A percentile compares a stretch with the other conserved stretches of the same genome.
Conservation (phyloP, 257 asterid genomes). For the Ilex asprella region DNA sequence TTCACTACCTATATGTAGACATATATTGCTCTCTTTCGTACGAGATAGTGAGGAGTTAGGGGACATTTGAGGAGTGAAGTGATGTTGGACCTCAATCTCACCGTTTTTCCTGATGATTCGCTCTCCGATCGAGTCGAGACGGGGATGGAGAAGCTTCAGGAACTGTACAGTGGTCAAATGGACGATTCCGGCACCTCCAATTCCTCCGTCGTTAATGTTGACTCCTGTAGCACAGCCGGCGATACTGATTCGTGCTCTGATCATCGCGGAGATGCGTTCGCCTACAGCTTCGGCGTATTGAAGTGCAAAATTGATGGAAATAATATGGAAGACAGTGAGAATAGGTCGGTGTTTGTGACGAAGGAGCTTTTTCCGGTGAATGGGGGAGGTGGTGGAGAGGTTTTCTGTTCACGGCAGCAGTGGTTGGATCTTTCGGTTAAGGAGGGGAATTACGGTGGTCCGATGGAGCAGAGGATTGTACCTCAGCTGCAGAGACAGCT, state of each 20-base stretch:
- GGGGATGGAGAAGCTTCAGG: constrained; percentile 30
- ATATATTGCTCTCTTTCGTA: not conserved
- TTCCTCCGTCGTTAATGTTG: constrained; percentile 65
- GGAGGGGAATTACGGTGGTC: constrained; percentile 23
- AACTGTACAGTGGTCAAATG: constrained; percentile 37
- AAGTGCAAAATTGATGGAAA: constrained; percentile 26
- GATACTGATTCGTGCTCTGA: constrained; percentile 62
- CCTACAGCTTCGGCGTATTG: constrained; percentile 43
- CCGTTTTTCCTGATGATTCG: constrained; percentile 30
- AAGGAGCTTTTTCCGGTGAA: constrained; percentile 58
- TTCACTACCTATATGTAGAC: too few species aligned
- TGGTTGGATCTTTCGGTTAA: constrained; percentile 39
- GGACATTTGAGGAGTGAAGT: not conserved
- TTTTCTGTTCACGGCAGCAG: constrained; percentile 11
- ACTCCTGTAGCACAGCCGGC: constrained; percentile 62
- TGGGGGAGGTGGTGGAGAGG: constrained; percentile 10
- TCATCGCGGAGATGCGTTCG: constrained; percentile 26
- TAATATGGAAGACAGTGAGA: constrained; percentile 38
- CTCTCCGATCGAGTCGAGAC: constrained; percentile 31
- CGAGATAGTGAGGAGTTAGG: not conserved
- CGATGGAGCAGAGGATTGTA: constrained; percentile 34
- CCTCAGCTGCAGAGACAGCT: constrained; percentile 39
- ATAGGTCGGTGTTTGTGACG: constrained; percentile 38
- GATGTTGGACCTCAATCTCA: constrained; percentile 70
- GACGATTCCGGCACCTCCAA: constrained; percentile 79